Conservation (phyloP, 257 asterid species). For the Lycium ferocissimum region DNA sequence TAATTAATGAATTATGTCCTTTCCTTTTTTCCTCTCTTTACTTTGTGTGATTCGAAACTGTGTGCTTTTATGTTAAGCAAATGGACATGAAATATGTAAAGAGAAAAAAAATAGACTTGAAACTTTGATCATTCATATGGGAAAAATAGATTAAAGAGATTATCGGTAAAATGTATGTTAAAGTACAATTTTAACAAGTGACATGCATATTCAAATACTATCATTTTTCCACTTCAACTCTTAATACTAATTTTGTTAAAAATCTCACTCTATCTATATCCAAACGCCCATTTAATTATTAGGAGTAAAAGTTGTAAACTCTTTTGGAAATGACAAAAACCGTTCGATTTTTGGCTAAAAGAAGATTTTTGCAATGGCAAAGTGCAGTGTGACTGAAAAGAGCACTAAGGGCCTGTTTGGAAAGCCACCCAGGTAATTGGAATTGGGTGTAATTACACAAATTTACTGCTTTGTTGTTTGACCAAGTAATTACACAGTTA, state of each 20-base stretch:
- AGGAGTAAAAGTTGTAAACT: background rate
- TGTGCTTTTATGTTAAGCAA: slow-evolving; percentile 15
- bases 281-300: too few relatives aligned
- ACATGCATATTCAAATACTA: background rate
- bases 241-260: too few relatives aligned
- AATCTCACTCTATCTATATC: too few relatives aligned
- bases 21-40: background rate
- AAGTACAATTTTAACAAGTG: background rate
- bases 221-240: too few relatives aligned
- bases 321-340: background rate
- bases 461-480: too few relatives aligned
- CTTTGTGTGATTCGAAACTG: background rate
- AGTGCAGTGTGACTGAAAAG: background rate
- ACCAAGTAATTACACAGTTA: too few relatives aligned
- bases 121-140: background rate
- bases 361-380: background rate
- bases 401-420: too few relatives aligned
- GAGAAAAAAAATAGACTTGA: background rate
- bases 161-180: background rate
- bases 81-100: background rate
- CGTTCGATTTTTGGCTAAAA: background rate
- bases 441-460: too few relatives aligned
- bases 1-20: background rate
- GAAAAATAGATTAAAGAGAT: background rate
- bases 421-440: too few relatives aligned